Base-by-base conservation (phyloP, 495 filamentous ascomycete species). In the Daldinia concentrica region DNA sequence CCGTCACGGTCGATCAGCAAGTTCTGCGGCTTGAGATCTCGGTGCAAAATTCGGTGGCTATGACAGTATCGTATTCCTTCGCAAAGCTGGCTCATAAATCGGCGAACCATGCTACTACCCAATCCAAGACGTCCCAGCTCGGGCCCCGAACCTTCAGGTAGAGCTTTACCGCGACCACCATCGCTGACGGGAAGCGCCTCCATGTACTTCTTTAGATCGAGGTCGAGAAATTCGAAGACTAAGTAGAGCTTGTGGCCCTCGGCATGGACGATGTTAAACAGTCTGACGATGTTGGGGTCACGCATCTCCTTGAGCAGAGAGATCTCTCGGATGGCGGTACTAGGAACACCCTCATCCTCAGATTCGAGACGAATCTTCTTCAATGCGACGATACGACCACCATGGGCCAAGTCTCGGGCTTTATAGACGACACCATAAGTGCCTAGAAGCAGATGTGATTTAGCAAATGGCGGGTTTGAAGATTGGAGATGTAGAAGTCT, bases 281-380 rank as follows among this genome's bases (percentile, higher is more conserved):
- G 88, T 63, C 88, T 89, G 51, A 98, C 94, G 68, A 98, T 97
- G 80, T 97, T 97, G 62, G 93, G 93, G 77, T 98, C 92, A 76
- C 91, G 92, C 91, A 97, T 97, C 81, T 98, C 94, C 82, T 97
- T 98, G 68, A 98, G 87, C 32, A 98, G 86, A 29, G 93, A 96
- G 68, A 98, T 98, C 78, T 98, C 94, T 69, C 94, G 94, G 75
- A 98, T 97, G 64, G 96, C 95, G 8, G 95, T 99, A 70, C 91
- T 94, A 3, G 95, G 96, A 32, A 98, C 95, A 65, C 95, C 95
- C 78, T 98, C 95, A 86, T 97, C 93, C 82, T 99, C 95, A 67
- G 93, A 93, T 74, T 98, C 96, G 62, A 98, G 91, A 66, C 96
- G 93, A 72, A 99, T 98, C 86, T 98, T 98, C 86, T 99, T 99